Conservation (phyloP, 257 asterid genomes). For the Echites panduratus region DNA sequence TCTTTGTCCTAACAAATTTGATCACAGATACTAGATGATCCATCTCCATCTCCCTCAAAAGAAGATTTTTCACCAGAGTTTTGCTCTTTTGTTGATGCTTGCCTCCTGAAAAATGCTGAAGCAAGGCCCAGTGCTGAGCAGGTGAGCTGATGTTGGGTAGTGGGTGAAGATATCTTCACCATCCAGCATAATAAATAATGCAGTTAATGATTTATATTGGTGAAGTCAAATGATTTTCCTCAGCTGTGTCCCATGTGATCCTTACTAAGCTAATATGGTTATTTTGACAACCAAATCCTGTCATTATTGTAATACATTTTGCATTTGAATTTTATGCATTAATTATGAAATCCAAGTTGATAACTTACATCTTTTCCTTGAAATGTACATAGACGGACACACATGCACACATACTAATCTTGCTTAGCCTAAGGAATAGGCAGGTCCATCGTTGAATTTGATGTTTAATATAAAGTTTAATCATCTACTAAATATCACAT, state of each 20-base stretch:
- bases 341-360: not conserved
- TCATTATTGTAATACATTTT: not conserved
- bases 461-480: not conserved
- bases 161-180: not conserved
- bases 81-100: slow-evolving; percentile 78
- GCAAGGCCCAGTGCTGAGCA: slow-evolving; percentile 92
- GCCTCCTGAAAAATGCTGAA: slow-evolving; percentile 79
- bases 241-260: not conserved
- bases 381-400: not conserved
- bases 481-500: not conserved
- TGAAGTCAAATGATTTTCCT: not conserved
- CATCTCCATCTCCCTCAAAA: slow-evolving; percentile 80
- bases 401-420: no score
- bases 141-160: slow-evolving; percentile 44
- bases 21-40: slow-evolving; percentile 83
- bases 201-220: not conserved
- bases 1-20: slow-evolving; percentile 1
- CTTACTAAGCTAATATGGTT: not conserved
- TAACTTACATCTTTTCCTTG: not conserved
- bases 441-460: not conserved
- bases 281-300: not conserved
- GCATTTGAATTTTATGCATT: not conserved
- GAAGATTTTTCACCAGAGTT: slow-evolving; percentile 71
- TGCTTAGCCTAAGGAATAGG: not conserved
- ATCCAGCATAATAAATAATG: not conserved